Percentiles rank a stretch among this genome's conserved stretches.
Conservation (phyloP, 2,329 filamentous ascomycete genomes). For the Sarocladium kiliense region DNA sequence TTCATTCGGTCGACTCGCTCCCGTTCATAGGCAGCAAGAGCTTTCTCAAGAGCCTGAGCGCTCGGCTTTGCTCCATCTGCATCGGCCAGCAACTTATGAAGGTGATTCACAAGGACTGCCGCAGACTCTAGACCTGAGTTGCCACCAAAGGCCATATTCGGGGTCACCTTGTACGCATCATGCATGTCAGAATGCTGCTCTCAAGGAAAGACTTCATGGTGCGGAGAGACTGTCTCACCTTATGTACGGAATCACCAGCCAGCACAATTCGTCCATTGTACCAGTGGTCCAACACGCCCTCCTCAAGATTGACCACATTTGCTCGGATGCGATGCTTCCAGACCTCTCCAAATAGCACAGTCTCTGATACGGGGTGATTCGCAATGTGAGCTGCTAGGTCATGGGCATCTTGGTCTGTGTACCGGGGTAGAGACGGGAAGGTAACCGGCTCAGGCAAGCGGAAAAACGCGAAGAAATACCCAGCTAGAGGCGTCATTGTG, state of each 20-base stretch:
- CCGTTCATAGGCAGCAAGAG: not conserved
- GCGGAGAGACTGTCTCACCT: conserved; percentile 8
- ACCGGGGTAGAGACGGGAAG: conserved; percentile 18
- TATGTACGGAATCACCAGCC: conserved; percentile 27
- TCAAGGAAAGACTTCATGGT: too few species aligned
- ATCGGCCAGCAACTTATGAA: conserved; percentile 9
- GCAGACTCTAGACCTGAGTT: conserved; percentile 24
- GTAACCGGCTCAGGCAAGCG: conserved; percentile 7
- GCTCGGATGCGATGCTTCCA: conserved; percentile 18
- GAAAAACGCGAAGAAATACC: conserved; percentile 14
- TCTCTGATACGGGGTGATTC: conserved; percentile 20
- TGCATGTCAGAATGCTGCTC: not conserved
- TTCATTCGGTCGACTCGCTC: not conserved
- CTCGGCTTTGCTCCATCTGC: not conserved
- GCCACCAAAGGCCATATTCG: conserved; percentile 23
- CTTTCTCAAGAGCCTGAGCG: not conserved
- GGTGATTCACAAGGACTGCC: conserved; percentile 17
- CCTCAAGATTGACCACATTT: conserved; percentile 23
- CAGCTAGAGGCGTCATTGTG: not conserved
- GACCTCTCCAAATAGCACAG: conserved; percentile 27
- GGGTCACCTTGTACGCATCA: conserved; percentile 16
- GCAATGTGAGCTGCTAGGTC: conserved; percentile 19
- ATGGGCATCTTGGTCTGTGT: conserved; percentile 26
- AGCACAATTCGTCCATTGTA: conserved; percentile 24
- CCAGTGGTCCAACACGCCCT: conserved; percentile 26